phyloP scores from a whole-genome alignment of 192 early-diverging fungal species.

The Podila epigama region DNA sequence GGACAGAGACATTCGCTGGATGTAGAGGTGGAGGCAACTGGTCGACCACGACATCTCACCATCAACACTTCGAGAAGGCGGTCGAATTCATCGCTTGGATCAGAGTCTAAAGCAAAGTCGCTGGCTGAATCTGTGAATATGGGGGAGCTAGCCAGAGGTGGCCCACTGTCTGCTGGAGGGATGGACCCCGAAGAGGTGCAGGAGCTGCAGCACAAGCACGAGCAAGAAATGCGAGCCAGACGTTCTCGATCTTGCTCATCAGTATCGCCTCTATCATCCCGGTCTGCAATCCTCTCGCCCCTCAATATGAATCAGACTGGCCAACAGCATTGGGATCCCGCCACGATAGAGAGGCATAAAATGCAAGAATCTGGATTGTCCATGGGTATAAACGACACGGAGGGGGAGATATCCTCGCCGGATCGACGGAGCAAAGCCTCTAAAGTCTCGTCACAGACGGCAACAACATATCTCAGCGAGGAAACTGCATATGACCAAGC shows the following conservation, averaged over 20 bases:
- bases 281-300: no score
- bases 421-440: no score
- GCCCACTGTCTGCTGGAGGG: slow-evolving; percentile 14
- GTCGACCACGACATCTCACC: background rate
- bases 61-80: background rate
- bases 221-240: background rate
- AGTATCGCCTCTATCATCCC: no score
- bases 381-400: no score
- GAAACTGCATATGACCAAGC: no score
- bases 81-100: background rate
- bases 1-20: background rate
- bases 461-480: background rate
- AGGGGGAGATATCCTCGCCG: no score
- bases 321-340: no score
- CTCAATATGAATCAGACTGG: no score
- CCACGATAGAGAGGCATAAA: no score
- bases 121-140: slow-evolving; percentile 42
- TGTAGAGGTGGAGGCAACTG: background rate
- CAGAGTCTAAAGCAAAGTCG: slow-evolving; percentile 19
- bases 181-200: slow-evolving; percentile 6
- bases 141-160: slow-evolving; percentile 35
- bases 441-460: background rate
- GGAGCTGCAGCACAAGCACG: background rate
- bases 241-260: no score
- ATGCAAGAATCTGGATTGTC: no score